Conservation (phyloP, 441 rosid genomes). For the Pelargonium myrrhifolium region DNA sequence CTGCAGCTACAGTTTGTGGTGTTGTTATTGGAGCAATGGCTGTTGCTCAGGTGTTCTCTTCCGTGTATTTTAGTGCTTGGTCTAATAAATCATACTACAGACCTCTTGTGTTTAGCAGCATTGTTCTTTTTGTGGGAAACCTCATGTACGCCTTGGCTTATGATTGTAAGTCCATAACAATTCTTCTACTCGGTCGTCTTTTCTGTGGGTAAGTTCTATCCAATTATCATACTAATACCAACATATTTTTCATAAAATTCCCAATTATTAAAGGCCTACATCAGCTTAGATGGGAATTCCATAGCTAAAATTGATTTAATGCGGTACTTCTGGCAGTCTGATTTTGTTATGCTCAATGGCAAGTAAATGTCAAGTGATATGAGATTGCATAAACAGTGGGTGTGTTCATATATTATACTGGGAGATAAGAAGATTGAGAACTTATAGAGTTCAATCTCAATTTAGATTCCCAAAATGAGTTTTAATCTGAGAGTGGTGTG, state of each 20-base stretch:
- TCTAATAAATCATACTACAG: constrained; percentile 87
- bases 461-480: background rate
- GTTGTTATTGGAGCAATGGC: constrained; percentile 97
- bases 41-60: constrained; percentile 92
- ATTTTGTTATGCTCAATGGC: background rate
- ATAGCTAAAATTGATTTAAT: too few species aligned
- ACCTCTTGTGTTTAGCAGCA: constrained; percentile 90
- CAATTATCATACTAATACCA: too few species aligned
- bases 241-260: too few species aligned
- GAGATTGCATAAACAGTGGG: background rate
- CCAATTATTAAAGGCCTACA: too few species aligned
- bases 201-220: constrained; percentile 73
- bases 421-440: too few species aligned
- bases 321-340: background rate
- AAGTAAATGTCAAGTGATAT: background rate
- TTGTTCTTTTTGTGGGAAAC: constrained; percentile 74
- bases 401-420: background rate
- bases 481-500: too few species aligned
- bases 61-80: constrained; percentile 97
- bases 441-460: too few species aligned
- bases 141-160: constrained; percentile 87
- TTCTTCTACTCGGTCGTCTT: constrained; percentile 81
- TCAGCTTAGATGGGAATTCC: too few species aligned
- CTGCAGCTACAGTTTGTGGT: constrained; percentile 99
- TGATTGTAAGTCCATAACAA: constrained; percentile 57